Evolutionary conservation across 129 eudicot species (phyloP).

Genomic region (Oenanthe sinensis): DNA sequence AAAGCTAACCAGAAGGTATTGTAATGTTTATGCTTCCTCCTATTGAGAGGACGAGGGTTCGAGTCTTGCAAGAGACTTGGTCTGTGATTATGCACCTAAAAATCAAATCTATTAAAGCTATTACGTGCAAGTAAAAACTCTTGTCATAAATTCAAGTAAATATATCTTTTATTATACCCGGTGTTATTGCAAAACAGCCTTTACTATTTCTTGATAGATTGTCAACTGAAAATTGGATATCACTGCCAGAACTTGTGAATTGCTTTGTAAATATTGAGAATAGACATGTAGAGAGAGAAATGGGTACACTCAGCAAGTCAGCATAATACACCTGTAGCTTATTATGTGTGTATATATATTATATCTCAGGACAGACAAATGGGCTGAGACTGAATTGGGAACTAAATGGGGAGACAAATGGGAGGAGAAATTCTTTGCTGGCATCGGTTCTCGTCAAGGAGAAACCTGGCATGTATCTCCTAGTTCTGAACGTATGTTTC

Average conservation of each 20-base stretch:
- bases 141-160: not conserved
- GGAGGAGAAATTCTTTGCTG: constrained; percentile 79
- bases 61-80: not conserved
- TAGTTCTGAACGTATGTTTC: constrained; percentile 57
- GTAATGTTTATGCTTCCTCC: not conserved
- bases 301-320: not conserved
- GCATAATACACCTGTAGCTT: not conserved
- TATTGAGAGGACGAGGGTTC: not conserved
- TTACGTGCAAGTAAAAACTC: not conserved
- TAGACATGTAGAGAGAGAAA: not conserved
- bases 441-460: constrained; percentile 93
- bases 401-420: constrained; percentile 96
- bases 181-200: not conserved
- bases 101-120: not conserved
- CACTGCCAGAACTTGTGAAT: not conserved
- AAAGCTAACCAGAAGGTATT: not conserved
- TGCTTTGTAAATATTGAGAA: not conserved
- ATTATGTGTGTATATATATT: not conserved
- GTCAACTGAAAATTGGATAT: not conserved
- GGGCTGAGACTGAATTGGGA: constrained; percentile 92
- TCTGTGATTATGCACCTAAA: not conserved
- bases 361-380: constrained; percentile 76
- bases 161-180: not conserved
- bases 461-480: constrained; percentile 96
- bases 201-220: not conserved